Evolutionary conservation across 2,329 filamentous ascomycete genomes (phyloP), one percentile per base, ranked within the genome.

Genomic region (Aspergillus glaucus): DNA sequence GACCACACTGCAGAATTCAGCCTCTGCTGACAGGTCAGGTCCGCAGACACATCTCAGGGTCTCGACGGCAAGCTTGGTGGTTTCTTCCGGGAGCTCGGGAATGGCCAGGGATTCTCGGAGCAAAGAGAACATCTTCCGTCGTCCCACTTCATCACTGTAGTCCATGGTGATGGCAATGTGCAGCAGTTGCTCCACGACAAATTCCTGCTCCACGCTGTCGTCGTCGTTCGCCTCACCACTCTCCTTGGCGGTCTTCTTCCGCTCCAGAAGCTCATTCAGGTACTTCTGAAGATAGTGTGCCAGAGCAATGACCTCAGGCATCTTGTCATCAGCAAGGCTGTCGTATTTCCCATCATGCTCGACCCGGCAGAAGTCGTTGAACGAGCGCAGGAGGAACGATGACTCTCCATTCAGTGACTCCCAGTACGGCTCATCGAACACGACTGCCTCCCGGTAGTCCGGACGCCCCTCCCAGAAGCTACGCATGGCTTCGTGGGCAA

Each of bases 81-180:
- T 86, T 64, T 95, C 89, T 60, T 98, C 92, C 0, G 93, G 91
- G 2, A 98, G 77, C 58, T 94, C 88, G 3, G 91, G 82, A 46
- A 91, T 85, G 0, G 90, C 90, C 14, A 98, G 75, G 1, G 86
- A 86, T 65, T 95, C 88, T 48, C 93, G 82, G 51, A 97, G 80
- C 30, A 97, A 79, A 15, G 88, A 84, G 66, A 95, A 96, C 90
- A 98, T 97, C 73, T 95, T 95, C 50, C 92, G 80, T 55, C 93
- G 82, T 44, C 93, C 93, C 54, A 95, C 88, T 68, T 97, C 93
- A 63, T 98, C 93, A n/a, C 88, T 91, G 69, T 97, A 98, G 69
- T 98, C 93, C 45, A 97, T 80, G 1, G 88, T 94, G 51, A 91
- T 78, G 4, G 89, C 87, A 62, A 98, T 95, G 60, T 96, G 87